Evolutionary conservation across 1,284 basidiomycete species (phyloP).

Genomic region (Melampsora americana): DNA sequence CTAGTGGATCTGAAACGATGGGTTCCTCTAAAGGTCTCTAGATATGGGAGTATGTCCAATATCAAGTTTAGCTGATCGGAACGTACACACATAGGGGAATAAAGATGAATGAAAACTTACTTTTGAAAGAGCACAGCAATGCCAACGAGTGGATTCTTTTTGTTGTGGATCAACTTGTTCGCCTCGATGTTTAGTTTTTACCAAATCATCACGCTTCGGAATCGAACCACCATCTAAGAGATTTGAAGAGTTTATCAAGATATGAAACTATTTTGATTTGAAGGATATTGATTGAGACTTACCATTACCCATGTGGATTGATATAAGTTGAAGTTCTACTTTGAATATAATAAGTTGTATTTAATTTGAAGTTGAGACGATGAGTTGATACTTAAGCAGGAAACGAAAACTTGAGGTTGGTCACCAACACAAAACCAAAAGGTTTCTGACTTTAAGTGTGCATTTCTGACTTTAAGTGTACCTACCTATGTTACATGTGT

Average conservation of each 20-base stretch:
- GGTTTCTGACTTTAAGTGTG: neutral
- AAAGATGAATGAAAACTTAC: conserved; percentile 57
- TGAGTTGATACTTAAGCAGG: neutral
- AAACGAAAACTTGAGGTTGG: neutral
- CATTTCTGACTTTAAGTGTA: too few relatives aligned
- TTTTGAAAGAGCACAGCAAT: conserved; percentile 87
- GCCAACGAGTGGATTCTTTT: conserved; percentile 78
- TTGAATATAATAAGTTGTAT: neutral
- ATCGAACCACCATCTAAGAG: conserved; percentile 59
- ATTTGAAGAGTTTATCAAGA: neutral
- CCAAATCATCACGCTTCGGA: conserved; percentile 74
- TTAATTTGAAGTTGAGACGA: neutral
- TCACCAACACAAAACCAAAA: neutral
- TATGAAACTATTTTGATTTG: neutral
- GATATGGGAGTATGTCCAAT: conserved; percentile 11
- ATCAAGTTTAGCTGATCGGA: conserved; percentile 1
- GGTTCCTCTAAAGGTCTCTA: conserved; percentile 78
- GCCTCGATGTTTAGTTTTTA: conserved; percentile 69
- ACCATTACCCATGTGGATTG: conserved; percentile 42
- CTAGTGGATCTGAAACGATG: conserved; percentile 79
- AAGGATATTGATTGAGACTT: neutral
- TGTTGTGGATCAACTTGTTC: conserved; percentile 82
- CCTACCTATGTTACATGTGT: too few relatives aligned
- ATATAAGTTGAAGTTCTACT: neutral
- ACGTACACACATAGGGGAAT: too few relatives aligned